phyloP scores from a whole-genome alignment of 805 yeast species.

The Candida rishiriensis region DNA sequence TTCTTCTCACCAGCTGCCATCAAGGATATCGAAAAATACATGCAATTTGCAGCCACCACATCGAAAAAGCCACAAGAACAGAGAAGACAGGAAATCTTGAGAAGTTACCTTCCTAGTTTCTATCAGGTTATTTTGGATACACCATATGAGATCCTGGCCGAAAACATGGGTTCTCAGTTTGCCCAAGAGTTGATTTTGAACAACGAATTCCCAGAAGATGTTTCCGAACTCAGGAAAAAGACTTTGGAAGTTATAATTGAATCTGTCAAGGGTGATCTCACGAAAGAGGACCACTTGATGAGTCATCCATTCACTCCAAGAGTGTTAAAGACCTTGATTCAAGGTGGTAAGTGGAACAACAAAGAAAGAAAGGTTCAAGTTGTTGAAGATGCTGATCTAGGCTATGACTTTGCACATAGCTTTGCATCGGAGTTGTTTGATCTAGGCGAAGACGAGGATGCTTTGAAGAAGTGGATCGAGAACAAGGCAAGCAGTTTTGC shows the following conservation, averaged over 20 bases:
- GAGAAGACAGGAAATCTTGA: slow-evolving; percentile 67
- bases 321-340: slow-evolving; percentile 69
- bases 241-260: slow-evolving; percentile 55
- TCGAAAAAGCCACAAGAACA: slow-evolving; percentile 80
- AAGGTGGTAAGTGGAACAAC: slow-evolving; percentile 79
- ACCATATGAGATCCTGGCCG: slow-evolving; percentile 50
- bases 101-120: slow-evolving; percentile 61
- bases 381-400: slow-evolving; percentile 42
- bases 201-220: slow-evolving; percentile 31
- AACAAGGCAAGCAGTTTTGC: slow-evolving; percentile 73
- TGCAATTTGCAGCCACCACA: slow-evolving; percentile 58
- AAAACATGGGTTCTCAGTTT: slow-evolving; percentile 80
- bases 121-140: slow-evolving; percentile 49
- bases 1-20: slow-evolving; percentile 70
- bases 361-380: slow-evolving; percentile 49
- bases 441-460: slow-evolving; percentile 48
- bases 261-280: slow-evolving; percentile 61
- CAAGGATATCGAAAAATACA: slow-evolving; percentile 56
- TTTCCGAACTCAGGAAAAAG: slow-evolving; percentile 30
- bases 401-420: slow-evolving; percentile 54
- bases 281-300: slow-evolving; percentile 62
- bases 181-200: slow-evolving; percentile 68
- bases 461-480: slow-evolving; percentile 58
- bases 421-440: slow-evolving; percentile 39
- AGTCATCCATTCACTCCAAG: slow-evolving; percentile 72